Percentiles rank a stretch among this genome's conserved stretches.
Conservation (phyloP, 192 early-diverging fungal species). For the Coemansia sp. region DNA sequence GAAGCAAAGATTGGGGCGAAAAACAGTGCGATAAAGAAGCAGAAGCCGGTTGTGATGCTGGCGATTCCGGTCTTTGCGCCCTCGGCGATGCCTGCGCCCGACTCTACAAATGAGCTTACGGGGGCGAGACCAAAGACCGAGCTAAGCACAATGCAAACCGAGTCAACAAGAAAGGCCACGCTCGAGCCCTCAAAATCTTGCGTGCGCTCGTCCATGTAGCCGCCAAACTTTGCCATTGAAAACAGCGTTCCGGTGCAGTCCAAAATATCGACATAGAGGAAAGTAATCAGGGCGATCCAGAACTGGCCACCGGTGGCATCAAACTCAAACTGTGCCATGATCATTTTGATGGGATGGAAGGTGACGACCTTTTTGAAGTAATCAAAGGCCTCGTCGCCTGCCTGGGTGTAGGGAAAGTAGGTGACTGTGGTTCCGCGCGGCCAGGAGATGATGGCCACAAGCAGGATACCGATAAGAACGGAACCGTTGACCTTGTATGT, state of each 20-base stretch:
- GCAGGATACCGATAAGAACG: slow-evolving; percentile 68
- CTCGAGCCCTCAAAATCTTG: slow-evolving; percentile 77
- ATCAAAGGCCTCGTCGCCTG: slow-evolving; percentile 62
- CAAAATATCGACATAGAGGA: slow-evolving; percentile 83
- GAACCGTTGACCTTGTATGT: slow-evolving; percentile 68
- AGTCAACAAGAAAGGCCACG: slow-evolving; percentile 72
- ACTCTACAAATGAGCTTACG: slow-evolving; percentile 78
- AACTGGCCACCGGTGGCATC: slow-evolving; percentile 58
- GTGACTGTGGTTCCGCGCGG: slow-evolving; percentile 64
- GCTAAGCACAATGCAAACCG: slow-evolving; percentile 63
- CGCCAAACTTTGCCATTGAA: slow-evolving; percentile 80
- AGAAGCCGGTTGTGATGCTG: slow-evolving; percentile 61
- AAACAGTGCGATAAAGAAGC: slow-evolving; percentile 77
- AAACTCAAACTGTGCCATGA: slow-evolving; percentile 63
- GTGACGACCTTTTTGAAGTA: slow-evolving; percentile 71
- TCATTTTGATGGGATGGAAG: slow-evolving; percentile 62
- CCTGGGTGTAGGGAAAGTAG: slow-evolving; percentile 68
- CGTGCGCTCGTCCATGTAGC: slow-evolving; percentile 68
- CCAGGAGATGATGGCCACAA: slow-evolving; percentile 72
- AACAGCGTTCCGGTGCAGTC: slow-evolving; percentile 85
- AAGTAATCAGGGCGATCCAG: slow-evolving; percentile 81
- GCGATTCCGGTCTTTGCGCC: slow-evolving; percentile 78
- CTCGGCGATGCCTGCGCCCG: slow-evolving; percentile 78
- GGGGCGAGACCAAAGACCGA: slow-evolving; percentile 72
- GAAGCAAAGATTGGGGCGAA: slow-evolving; percentile 82